Conservation (phyloP, 129 eudicot genomes). For the Centrapalus pauciflorus region DNA sequence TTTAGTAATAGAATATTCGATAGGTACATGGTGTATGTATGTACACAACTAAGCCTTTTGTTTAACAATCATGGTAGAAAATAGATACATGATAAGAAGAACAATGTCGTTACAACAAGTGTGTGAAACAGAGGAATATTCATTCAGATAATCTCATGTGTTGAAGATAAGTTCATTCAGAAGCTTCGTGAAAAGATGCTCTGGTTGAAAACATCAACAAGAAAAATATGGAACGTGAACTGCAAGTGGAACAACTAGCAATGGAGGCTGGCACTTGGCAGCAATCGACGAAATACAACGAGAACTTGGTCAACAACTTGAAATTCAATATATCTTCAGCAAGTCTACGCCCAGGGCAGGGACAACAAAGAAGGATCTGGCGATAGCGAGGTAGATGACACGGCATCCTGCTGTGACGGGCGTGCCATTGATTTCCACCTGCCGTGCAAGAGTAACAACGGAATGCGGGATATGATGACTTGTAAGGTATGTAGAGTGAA, state of each 20-base stretch:
- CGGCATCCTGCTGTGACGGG: slow-evolving; percentile 80
- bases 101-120: too few relatives aligned
- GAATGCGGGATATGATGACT: slow-evolving; percentile 43
- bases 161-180: slow-evolving; percentile 57
- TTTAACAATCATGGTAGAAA: too few relatives aligned
- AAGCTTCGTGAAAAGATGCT: slow-evolving; percentile 63
- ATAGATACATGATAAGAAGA: too few relatives aligned
- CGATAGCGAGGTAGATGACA: slow-evolving; percentile 82
- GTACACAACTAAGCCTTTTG: too few relatives aligned
- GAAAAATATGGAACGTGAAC: slow-evolving; percentile 67
- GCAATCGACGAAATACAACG: slow-evolving; percentile 68
- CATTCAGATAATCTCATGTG: slow-evolving; percentile 52
- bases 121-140: too few relatives aligned
- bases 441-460: slow-evolving; percentile 46
- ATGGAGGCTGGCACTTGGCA: slow-evolving; percentile 72
- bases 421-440: slow-evolving; percentile 58
- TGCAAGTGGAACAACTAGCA: slow-evolving; percentile 57
- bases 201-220: slow-evolving; percentile 58
- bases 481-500: slow-evolving; percentile 83
- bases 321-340: slow-evolving; percentile 59
- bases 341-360: slow-evolving; percentile 59
- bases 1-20: too few relatives aligned
- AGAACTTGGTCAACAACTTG: slow-evolving; percentile 65
- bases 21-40: too few relatives aligned
- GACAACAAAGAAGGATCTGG: slow-evolving; percentile 91